phyloP scores from a whole-genome alignment of 352 stramenopile genomes.

The Pilasporangium apinafurcum region DNA sequence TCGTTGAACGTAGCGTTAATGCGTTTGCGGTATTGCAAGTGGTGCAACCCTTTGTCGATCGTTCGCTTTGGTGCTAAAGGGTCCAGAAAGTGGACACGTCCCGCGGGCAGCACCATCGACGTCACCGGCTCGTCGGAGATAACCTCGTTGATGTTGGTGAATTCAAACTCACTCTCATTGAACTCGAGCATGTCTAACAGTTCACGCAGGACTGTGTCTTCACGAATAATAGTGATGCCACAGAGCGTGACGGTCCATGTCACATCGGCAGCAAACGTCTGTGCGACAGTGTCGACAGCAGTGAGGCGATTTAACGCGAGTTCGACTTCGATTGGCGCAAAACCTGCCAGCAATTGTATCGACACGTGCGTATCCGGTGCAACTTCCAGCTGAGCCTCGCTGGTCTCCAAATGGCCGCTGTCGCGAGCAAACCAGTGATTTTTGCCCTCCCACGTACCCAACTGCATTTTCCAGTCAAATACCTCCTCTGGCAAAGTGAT shows the following conservation, averaged over 20 bases:
- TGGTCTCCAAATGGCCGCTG: too few relatives aligned
- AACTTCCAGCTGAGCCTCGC: too few relatives aligned
- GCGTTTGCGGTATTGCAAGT: slow-evolving; percentile 31
- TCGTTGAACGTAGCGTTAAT: slow-evolving; percentile 41
- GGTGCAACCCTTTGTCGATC: slow-evolving; percentile 13
- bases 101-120: slow-evolving; percentile 18
- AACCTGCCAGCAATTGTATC: slow-evolving; percentile 24
- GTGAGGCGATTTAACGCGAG: slow-evolving; percentile 32
- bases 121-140: slow-evolving; percentile 24
- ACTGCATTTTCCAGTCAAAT: slow-evolving; percentile 59
- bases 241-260: slow-evolving; percentile 36
- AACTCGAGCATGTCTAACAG: slow-evolving; percentile 34
- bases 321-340: slow-evolving; percentile 23
- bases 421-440: slow-evolving; percentile 50
- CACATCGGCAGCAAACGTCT: slow-evolving; percentile 41
- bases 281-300: slow-evolving; percentile 30
- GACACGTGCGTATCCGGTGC: slow-evolving; percentile 1
- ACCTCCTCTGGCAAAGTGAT: slow-evolving; percentile 11
- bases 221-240: slow-evolving; percentile 27
- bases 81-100: slow-evolving; percentile 17
- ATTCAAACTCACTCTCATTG: slow-evolving; percentile 32
- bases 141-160: slow-evolving; percentile 31
- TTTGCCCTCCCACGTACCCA: slow-evolving; percentile 30
- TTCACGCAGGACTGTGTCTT: slow-evolving; percentile 31
- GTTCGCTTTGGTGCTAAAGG: slow-evolving; percentile 8